These are phyloP conservation scores for Phaseolus coccineus DNA, from an alignment of 331 rosid species.

Conservation along the genomic window DNA sequence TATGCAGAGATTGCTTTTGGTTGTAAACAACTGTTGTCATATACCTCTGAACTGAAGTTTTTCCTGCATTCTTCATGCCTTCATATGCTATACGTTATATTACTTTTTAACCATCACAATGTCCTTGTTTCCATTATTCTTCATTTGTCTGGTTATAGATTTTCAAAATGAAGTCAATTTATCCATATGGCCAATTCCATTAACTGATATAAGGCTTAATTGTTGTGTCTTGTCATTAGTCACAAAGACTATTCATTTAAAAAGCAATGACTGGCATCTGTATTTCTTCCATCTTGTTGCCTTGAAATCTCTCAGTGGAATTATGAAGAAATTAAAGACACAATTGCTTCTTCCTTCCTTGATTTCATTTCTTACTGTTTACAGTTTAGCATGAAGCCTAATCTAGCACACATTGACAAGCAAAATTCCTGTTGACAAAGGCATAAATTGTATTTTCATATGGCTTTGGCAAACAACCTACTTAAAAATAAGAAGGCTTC, in stretches of 20 bases:
- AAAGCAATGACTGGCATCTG: background rate
- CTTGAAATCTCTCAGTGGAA: background rate
- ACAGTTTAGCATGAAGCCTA: background rate
- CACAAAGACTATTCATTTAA: constrained; percentile 14
- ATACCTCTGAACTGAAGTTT: constrained; percentile 15
- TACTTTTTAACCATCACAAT: background rate
- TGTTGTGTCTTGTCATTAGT: background rate
- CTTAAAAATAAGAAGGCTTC: background rate
- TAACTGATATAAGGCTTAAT: background rate
- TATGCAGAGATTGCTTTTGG: background rate
- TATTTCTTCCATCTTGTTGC: constrained; percentile 10
- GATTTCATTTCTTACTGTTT: background rate
- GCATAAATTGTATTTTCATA: background rate
- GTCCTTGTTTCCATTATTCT: constrained; percentile 1
- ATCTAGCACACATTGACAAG: no score
- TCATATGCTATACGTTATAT: constrained; percentile 2
- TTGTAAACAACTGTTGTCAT: constrained; percentile 14
- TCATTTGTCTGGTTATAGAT: background rate
- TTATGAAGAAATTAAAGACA: background rate
- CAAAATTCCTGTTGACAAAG: background rate
- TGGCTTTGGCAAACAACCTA: background rate
- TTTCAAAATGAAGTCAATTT: background rate
- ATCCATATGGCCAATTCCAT: background rate
- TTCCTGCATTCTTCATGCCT: constrained; percentile 14
- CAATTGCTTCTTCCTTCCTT: background rate